Evolutionary conservation across 768 basidiomycete genomes (phyloP), one percentile per base, ranked within the genome.

Genomic region (Coprinopsis marcescibilis): DNA sequence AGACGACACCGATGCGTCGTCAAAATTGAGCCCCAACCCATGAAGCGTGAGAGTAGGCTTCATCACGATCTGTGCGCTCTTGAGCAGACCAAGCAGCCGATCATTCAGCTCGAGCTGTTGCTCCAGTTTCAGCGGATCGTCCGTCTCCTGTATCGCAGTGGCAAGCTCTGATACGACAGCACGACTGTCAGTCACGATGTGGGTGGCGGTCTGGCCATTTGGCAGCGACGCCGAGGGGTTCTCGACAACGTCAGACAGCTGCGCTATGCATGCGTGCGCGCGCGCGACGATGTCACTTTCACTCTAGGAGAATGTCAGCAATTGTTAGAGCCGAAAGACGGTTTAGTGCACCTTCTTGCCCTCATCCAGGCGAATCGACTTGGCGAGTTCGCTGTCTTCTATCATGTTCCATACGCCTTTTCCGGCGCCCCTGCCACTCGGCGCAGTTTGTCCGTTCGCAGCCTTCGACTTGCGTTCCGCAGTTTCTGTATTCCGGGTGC

Each of bases 401-500:
- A 90, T 86, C 78, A 90, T 77, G 0, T 77, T 78, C 89, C 89
- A 91, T 11, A 91, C 76, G 1, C 85, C 85, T 55, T 80, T 89
- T 1, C 75, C 73, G 4, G 65, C 54, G 3, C 78, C 80, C n/a
- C 78, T 72, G 3, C 78, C 78, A 49, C 73, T 75, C 6, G 53
- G 55, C 13, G 57, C 54, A 19, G 51, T 54, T 13, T 24, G 17
- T 11, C 21, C 34, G 10, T 56, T 58, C 2, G 57, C 56, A 15
- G 55, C 56, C 48, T 64, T 70, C 32, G 64, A 55, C 25, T 49
- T 55, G 36, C 68, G 58, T 56, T 85, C 85, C 0, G 86, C 94
- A 46, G 85, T 82, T 60, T 97, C 94, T 0, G 95, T 98, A 55
- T 99, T 98, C 48, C 94, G 71, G 6, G 94, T 81, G 62, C 95